phyloP scores from a whole-genome alignment of 495 filamentous ascomycete species.

The Lasiosphaeriaceae sp. region DNA sequence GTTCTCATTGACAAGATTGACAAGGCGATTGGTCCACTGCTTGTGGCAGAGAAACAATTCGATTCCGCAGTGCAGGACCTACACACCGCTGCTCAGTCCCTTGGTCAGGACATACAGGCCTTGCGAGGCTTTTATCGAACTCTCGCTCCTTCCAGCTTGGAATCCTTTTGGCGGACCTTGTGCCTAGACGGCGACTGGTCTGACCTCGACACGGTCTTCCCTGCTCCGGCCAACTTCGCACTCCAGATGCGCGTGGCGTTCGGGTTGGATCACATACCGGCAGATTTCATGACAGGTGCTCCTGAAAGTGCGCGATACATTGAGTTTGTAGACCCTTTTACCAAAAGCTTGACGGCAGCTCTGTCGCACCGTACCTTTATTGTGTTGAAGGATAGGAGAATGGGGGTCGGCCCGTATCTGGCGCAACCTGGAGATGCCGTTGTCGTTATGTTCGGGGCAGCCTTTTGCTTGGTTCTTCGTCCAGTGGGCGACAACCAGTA shows the following conservation, averaged over 20 bases:
- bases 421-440: neutral
- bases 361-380: neutral
- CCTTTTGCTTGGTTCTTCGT: neutral
- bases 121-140: neutral
- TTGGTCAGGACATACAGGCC: neutral
- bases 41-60: neutral
- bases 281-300: neutral
- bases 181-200: neutral
- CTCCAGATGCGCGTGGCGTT: neutral
- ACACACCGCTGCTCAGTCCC: neutral
- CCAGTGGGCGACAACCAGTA: neutral
- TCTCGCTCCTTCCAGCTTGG: neutral
- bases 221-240: neutral
- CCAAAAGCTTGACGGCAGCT: neutral
- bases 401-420: slow-evolving; percentile 1
- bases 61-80: no score
- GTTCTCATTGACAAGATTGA: neutral
- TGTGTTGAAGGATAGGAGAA: neutral
- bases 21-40: neutral
- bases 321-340: neutral
- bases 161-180: neutral
- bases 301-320: neutral
- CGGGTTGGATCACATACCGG: neutral
- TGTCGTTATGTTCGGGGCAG: neutral
- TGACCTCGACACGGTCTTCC: neutral